Conservation (phyloP, 257 asterid species). For the Nicotiana obtusifolia region DNA sequence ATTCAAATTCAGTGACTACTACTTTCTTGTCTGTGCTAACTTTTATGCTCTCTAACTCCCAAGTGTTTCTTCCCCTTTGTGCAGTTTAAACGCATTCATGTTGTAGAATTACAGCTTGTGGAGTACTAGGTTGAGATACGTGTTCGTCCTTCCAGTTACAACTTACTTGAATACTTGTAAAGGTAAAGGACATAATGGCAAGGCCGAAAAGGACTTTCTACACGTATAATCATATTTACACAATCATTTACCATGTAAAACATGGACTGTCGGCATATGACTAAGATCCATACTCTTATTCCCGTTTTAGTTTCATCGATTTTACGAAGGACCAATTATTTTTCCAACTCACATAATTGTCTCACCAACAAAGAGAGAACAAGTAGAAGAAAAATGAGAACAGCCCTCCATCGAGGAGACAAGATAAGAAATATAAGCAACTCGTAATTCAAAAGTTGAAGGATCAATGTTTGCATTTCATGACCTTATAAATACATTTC, state of each 20-base stretch:
- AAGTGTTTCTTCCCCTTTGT: neutral
- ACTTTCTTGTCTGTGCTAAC: neutral
- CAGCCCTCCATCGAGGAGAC: neutral
- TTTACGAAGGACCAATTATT: neutral
- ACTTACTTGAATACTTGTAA: too few species aligned
- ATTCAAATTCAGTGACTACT: neutral
- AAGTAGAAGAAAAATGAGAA: neutral
- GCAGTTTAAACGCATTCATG: neutral
- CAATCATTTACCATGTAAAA: too few species aligned
- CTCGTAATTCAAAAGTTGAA: too few species aligned
- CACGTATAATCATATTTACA: too few species aligned
- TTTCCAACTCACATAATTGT: neutral
- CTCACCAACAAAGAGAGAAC: neutral
- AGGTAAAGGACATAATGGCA: too few species aligned
- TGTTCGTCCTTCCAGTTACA: too few species aligned
- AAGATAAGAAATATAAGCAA: neutral
- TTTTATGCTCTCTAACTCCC: neutral
- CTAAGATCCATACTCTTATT: too few species aligned
- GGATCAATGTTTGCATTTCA: too few species aligned
- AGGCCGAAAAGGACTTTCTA: too few species aligned
- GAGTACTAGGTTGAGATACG: neutral
- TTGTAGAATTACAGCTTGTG: neutral
- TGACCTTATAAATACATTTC: too few species aligned
- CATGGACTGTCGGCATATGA: too few species aligned
- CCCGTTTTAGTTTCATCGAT: too few species aligned